A percentile compares a stretch with the other conserved stretches of the same genome.
Conservation (phyloP, 352 stramenopile species). For the Pythium plurisporium region DNA sequence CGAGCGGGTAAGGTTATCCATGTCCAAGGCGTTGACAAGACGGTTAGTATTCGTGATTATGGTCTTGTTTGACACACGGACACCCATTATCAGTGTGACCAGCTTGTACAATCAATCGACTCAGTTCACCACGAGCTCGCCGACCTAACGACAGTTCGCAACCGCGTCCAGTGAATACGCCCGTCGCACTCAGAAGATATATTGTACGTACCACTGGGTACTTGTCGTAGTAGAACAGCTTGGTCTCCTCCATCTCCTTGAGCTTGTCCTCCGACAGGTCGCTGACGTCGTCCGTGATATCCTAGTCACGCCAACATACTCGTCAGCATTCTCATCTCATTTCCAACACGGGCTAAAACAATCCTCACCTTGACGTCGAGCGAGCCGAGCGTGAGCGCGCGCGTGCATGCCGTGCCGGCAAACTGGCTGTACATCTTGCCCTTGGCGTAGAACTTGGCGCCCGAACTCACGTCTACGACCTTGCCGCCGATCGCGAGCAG, state of each 20-base stretch:
- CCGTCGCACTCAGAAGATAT: background rate
- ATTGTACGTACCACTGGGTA: conserved; percentile 68
- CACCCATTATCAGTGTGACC: too few species aligned
- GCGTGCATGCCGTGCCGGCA: conserved; percentile 72
- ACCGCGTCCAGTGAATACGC: background rate
- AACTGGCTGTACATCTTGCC: conserved; percentile 75
- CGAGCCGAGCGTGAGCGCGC: conserved; percentile 60
- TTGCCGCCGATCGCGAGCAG: conserved; percentile 68
- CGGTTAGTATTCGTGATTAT: too few species aligned
- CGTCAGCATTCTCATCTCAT: background rate
- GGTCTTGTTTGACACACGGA: too few species aligned
- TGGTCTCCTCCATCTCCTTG: conserved; percentile 61
- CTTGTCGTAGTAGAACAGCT: conserved; percentile 79
- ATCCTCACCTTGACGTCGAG: conserved; percentile 56
- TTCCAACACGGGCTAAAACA: background rate
- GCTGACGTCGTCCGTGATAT: conserved; percentile 66
- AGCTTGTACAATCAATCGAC: background rate
- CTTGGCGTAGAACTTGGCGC: conserved; percentile 71
- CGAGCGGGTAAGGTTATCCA: background rate
- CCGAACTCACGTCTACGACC: conserved; percentile 70
- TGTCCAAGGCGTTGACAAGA: too few species aligned
- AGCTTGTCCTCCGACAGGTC: conserved; percentile 62
- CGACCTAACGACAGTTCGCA: conserved; percentile 29
- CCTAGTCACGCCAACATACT: conserved; percentile 22
- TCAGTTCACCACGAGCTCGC: conserved; percentile 36